phyloP scores from a whole-genome alignment of 306 rosid genomes.

The Castanospermum australe region DNA sequence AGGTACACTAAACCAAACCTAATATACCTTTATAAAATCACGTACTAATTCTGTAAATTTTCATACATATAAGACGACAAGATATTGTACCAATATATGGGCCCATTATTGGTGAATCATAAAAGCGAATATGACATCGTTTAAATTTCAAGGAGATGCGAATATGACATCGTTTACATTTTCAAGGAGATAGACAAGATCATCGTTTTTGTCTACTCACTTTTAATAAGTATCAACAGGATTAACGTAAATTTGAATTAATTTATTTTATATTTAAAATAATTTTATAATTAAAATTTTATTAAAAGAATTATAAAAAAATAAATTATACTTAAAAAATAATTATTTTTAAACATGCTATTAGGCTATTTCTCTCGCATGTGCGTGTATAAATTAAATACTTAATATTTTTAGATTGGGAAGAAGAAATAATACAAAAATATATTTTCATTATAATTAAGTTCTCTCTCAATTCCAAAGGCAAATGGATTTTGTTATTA shows the following conservation, averaged over 20 bases:
- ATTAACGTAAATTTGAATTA: no score
- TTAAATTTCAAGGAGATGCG: conserved; percentile 8
- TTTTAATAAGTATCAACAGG: conserved; percentile 14
- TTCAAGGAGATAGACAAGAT: conserved; percentile 14
- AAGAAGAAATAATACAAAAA: neutral
- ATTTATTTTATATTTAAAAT: no score
- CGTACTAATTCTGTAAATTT: neutral
- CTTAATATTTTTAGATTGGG: neutral
- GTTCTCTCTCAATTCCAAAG: no score
- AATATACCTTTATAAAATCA: no score
- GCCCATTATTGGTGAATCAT: neutral
- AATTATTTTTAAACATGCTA: no score
- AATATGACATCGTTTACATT: neutral
- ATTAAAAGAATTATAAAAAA: no score
- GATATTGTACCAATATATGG: neutral
- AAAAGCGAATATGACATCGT: neutral
- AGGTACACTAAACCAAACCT: no score
- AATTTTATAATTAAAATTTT: no score
- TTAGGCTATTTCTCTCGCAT: neutral
- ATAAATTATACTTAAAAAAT: no score
- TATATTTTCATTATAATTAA: neutral
- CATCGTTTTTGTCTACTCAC: conserved; percentile 14
- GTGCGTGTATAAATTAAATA: neutral
- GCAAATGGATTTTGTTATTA: no score
- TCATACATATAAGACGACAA: neutral